Base-by-base conservation (phyloP, 192 early-diverging fungal genomes). In the Dissophora globulifera region DNA sequence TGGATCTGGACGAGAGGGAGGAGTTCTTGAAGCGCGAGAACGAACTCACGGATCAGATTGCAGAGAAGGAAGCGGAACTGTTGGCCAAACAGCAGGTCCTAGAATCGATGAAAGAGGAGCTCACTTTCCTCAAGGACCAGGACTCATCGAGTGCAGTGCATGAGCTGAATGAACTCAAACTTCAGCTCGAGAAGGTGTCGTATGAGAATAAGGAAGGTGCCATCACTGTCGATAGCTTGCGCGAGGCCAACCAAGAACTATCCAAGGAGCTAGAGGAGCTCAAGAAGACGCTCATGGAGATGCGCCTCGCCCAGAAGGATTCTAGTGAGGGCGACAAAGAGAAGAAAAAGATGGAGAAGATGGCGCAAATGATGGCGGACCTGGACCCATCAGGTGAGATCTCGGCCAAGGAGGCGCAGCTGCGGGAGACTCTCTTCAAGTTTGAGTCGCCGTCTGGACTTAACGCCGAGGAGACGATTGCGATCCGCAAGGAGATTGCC, bases 1-100 rank as follows among this genome's bases (percentile, higher is more conserved):
- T 98, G 47, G 87, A 87, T 51, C 87, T 94, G 43, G 97, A 98
- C 78, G 96, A 98, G 78, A 85, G 94, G 27, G 96, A 98, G 46
- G 97, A 96, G 53, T 98, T 98, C 70, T 70, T 98, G 79, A 85
- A 87, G 43, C 88, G 98, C 30, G 98, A 99, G 79, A 97, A 96
- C 78, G 98, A 99, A 74, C 86, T 98, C 58, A 91, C 87, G 55
- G 96, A 99, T 67, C 90, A 93, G 62, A 80, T 99, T 47, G 88
- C 95, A 7, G 94, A 98, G 50, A 96, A 95, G 68, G 96, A 98
- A 63, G 79, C 88, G 19, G 93, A 94, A 55, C 79, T 98, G 60
- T 83, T 89, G 47, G 71, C 83, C 22, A 62, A 84, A 26, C 75
- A 89, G 52, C 88, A 88, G 62, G 53, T 84, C 19, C 63, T 90